Evolutionary conservation across 2,329 filamentous ascomycete species (phyloP).

Genomic region (Chaetoscypha palmicola): DNA sequence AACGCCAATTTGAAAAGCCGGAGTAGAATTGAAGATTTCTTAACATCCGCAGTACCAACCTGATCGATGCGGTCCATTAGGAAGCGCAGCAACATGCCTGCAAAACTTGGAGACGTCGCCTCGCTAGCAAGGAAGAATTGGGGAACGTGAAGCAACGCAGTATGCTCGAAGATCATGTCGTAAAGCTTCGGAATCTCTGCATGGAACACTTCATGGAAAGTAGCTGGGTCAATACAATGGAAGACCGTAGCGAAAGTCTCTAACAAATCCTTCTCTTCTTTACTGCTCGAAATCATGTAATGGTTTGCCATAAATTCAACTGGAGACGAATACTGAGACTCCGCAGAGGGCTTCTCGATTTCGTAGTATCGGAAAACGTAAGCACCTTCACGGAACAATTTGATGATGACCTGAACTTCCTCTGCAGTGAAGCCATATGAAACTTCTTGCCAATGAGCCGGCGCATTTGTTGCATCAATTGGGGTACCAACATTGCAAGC

Average conservation of each 20-base stretch:
- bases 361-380: conserved; percentile 97
- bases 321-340: conserved; percentile 69
- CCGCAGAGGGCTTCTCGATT: conserved; percentile 68
- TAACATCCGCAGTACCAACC: conserved; percentile 84
- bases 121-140: conserved; percentile 99
- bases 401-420: conserved; percentile 92
- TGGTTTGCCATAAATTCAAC: conserved; percentile 92
- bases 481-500: conserved; percentile 71
- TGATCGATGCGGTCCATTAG: conserved; percentile 95
- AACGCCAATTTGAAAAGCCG: conserved; percentile 97
- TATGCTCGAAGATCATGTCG: conserved; percentile 96
- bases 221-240: conserved; percentile 95
- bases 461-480: conserved; percentile 72
- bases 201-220: conserved; percentile 97
- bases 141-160: conserved; percentile 85
- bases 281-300: conserved; percentile 87
- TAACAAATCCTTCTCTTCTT: conserved; percentile 94
- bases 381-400: conserved; percentile 92
- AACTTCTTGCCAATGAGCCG: conserved; percentile 88
- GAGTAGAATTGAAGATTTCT: conserved; percentile 85
- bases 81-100: conserved; percentile 95
- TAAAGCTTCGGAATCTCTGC: conserved; percentile 95
- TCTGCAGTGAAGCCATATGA: conserved; percentile 96
- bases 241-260: conserved; percentile 98
- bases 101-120: conserved; percentile 94